Evolutionary conservation across 2,329 filamentous ascomycete species (phyloP), one percentile per base, ranked within the genome.

Genomic region (Monilinia aucupariae): DNA sequence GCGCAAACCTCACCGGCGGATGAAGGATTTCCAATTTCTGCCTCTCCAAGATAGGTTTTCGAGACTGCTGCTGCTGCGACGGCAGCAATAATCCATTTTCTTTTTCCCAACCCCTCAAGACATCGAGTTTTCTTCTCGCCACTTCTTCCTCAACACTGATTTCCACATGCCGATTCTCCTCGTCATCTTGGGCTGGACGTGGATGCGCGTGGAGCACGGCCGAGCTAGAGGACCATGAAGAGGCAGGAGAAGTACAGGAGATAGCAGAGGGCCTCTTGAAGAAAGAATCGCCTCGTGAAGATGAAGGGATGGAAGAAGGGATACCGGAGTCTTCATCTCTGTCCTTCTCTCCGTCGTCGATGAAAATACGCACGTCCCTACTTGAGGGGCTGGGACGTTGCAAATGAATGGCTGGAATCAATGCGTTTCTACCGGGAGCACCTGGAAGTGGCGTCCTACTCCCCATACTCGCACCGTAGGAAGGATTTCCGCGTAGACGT

Each of bases 371-470:
- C 17, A 8, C 27, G 4, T 17, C 5, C 2, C 13, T 34, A 22
- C 43, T 47, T 1, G 54, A 22, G 25, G 54, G 30, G 47, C n/a
- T 22, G 9, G 54, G 54, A 22, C 25, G 39, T 47, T 55, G 59
- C n/a, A 61, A 12, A 25, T 54, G 22, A n/a, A 54, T 45, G 7
- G 12, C 7, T 7, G 59, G 59, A 47, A 54, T 15, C 4, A 8
- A 34, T 17, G 27, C 3, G 8, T n/a, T 43, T 12, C 27, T 34
- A 13, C 3, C 25, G 1, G 27, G 49, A 10, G 59, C 53, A 8
- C 32, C 55, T 27, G 61, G 54, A 39, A 60, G 61, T 2, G 61
- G 54, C 37, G 54, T 59, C 27, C 54, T 48, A n/a, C 9, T 34
- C n/a, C 8, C 22, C 22, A 7, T 48, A 20, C 17, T 47, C 8